phyloP scores from a whole-genome alignment of 2,329 filamentous ascomycete genomes.

The Sclerotinia spermophila region DNA sequence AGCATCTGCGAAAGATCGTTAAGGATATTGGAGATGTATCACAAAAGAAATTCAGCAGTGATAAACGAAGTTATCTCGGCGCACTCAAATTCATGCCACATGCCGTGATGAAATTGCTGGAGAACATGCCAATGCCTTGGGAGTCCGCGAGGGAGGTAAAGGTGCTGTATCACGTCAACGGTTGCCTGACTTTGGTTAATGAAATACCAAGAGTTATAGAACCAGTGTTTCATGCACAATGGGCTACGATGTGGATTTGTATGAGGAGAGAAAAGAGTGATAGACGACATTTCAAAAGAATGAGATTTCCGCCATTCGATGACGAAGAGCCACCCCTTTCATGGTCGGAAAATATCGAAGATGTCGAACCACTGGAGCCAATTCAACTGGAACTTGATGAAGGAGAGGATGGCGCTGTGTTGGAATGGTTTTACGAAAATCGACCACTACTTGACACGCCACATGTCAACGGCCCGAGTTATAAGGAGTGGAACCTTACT shows the following conservation, averaged over 20 bases:
- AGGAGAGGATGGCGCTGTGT: conserved; percentile 83
- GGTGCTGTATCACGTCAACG: conserved; percentile 97
- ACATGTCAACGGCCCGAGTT: conserved; percentile 94
- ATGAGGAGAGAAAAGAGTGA: conserved; percentile 99
- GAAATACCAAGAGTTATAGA: conserved; percentile 96
- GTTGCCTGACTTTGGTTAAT: conserved; percentile 93
- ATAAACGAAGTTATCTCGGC: conserved; percentile 96
- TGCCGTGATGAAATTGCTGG: conserved; percentile 90
- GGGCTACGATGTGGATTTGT: conserved; percentile 98
- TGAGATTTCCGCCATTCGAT: conserved; percentile 98
- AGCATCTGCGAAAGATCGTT: conserved; percentile 97
- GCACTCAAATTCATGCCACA: conserved; percentile 99
- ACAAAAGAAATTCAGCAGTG: conserved; percentile 98
- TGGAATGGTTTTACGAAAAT: conserved; percentile 98
- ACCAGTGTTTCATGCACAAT: conserved; percentile 95
- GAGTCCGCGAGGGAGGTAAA: conserved; percentile 95
- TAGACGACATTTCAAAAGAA: conserved; percentile 91
- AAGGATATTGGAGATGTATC: conserved; percentile 98
- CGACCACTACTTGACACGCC: conserved; percentile 83
- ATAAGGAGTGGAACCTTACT: conserved; percentile 91
- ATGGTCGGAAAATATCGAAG: conserved; percentile 98
- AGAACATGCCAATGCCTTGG: conserved; percentile 99
- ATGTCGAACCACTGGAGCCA: conserved; percentile 93
- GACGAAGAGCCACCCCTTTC: conserved; percentile 97
- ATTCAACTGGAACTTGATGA: conserved; percentile 99